Base-by-base conservation (phyloP, 371 early-diverging fungal species). In the Apophysomyces sp. region DNA sequence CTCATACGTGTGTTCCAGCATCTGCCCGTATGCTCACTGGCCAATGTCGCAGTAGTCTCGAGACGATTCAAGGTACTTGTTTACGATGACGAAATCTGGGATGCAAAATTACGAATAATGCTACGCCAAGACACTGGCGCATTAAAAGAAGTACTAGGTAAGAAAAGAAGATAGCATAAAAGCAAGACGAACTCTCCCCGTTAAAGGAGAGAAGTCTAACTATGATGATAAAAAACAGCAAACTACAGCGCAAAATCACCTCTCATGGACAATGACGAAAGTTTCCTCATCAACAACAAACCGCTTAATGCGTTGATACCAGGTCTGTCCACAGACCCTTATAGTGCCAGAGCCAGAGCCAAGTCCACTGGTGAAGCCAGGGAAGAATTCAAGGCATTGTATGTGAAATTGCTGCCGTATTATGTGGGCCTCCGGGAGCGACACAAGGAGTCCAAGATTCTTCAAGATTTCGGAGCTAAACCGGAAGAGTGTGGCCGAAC, bases 341-440 rank as follows among this genome's bases (percentile, higher is more conserved):
- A 81, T 51, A 71, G 69, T 5, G 76, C 81, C 57, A 71, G 85
- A 60, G 78, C 83, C 31, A 68, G 82, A 57, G 71, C 78, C 8
- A 73, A 74, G 61, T 85, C 81, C 6, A 77, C 80, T 31, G 83
- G 85, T 1, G 60, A 74, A 7, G 86, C 90, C 0, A 79, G 89
- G 57, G 90, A 90, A 56, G 70, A 79, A 52, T 94, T 94, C 66
- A 86, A 81, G 66, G 70, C 76, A 41, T 71, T 89, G 18, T 92
- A 86, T 69, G 70, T 53, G 11, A 84, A 86, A 36, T 71, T 94
- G 1, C 60, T 77, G 58, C 92, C 89, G 16, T 92, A 89, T 61
- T 94, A 90, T 68, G 62, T 86, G 26, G 92, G 91, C 63, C 85
- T 94, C 53, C 77, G 87, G 9, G 66, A 81, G 26, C 67, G 71